A percentile compares a stretch with the other conserved stretches of the same genome.
Evolutionary conservation across 495 filamentous ascomycete species (phyloP).

Genomic region (Penicillium waksmanii): DNA sequence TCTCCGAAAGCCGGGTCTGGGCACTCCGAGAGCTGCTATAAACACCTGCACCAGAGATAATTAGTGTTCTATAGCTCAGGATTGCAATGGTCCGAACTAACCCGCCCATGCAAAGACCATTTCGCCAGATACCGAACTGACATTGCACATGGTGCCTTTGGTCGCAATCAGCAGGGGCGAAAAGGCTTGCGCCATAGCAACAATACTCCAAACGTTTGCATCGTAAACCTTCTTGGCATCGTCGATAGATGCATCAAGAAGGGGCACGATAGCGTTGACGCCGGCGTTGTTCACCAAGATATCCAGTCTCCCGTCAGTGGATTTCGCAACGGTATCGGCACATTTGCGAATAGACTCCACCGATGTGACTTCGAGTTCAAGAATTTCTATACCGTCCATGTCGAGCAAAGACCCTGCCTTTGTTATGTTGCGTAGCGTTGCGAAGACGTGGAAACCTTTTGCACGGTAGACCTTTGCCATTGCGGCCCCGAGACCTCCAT

Average conservation of each 20-base stretch:
- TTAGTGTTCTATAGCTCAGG: background rate
- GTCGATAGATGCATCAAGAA: conserved; percentile 53
- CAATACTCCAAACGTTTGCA: conserved; percentile 61
- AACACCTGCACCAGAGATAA: conserved; percentile 6
- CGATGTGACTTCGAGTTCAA: conserved; percentile 13
- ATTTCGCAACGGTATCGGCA: background rate
- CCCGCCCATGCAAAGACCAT: conserved; percentile 4
- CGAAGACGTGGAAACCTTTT: conserved; percentile 14
- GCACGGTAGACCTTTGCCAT: conserved; percentile 14
- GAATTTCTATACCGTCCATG: conserved; percentile 7
- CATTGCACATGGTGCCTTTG: conserved; percentile 57
- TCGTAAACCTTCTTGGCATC: conserved; percentile 60
- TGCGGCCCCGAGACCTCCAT: conserved; percentile 16
- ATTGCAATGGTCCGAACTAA: background rate
- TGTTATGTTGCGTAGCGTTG: conserved; percentile 4
- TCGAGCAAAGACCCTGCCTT: conserved; percentile 6
- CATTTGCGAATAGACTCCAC: conserved; percentile 12
- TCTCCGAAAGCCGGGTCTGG: conserved; percentile 28
- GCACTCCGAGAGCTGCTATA: conserved; percentile 27
- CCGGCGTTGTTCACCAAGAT: conserved; percentile 1
- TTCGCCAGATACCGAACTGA: conserved; percentile 50
- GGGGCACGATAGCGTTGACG: conserved; percentile 22
- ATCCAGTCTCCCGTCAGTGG: conserved; percentile 1
- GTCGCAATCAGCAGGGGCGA: conserved; percentile 53
- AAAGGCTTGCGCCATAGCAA: conserved; percentile 60